A percentile compares a stretch with the other conserved stretches of the same genome.
Evolutionary conservation across 148 eudicot genomes (phyloP).

Genomic region (Nepenthes mirabilis): DNA sequence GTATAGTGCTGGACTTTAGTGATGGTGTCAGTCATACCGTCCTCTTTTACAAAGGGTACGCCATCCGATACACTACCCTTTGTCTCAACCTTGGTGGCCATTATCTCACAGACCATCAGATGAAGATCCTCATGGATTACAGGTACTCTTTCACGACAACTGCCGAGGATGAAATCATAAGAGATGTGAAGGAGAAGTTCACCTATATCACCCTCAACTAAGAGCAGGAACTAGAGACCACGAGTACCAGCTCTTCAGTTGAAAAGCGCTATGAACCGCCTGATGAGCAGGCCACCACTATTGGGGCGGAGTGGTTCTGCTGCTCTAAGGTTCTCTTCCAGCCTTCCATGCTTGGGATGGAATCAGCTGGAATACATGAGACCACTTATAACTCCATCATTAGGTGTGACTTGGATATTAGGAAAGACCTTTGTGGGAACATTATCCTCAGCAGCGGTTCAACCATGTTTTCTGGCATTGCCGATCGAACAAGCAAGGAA

Average conservation of each 20-base stretch:
- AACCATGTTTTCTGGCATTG: slow-evolving; percentile 82
- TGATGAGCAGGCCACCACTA: slow-evolving; percentile 45
- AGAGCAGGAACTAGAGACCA: slow-evolving; percentile 36
- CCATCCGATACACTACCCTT: slow-evolving; percentile 79
- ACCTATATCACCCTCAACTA: slow-evolving; percentile 47
- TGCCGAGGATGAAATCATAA: slow-evolving; percentile 78
- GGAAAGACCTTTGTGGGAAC: slow-evolving; percentile 79
- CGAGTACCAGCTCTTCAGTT: slow-evolving; percentile 32
- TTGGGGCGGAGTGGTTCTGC: slow-evolving; percentile 42
- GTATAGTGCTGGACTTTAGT: slow-evolving; percentile 82
- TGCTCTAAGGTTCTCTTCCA: slow-evolving; percentile 40
- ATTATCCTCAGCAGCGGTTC: slow-evolving; percentile 84
- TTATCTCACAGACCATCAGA: slow-evolving; percentile 62
- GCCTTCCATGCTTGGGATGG: slow-evolving; percentile 55
- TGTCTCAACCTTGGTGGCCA: slow-evolving; percentile 87
- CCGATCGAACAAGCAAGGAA: slow-evolving; percentile 87
- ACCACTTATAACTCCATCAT: slow-evolving; percentile 84
- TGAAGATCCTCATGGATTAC: slow-evolving; percentile 83
- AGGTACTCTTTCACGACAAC: slow-evolving; percentile 86
- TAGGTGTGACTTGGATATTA: slow-evolving; percentile 84
- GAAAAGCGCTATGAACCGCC: slow-evolving; percentile 45
- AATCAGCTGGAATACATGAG: slow-evolving; percentile 76
- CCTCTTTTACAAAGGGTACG: slow-evolving; percentile 74
- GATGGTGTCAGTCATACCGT: slow-evolving; percentile 91
- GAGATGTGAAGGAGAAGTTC: slow-evolving; percentile 58